Base-by-base conservation (phyloP, 805 yeast genomes). In the Nakazawaea peltata region DNA sequence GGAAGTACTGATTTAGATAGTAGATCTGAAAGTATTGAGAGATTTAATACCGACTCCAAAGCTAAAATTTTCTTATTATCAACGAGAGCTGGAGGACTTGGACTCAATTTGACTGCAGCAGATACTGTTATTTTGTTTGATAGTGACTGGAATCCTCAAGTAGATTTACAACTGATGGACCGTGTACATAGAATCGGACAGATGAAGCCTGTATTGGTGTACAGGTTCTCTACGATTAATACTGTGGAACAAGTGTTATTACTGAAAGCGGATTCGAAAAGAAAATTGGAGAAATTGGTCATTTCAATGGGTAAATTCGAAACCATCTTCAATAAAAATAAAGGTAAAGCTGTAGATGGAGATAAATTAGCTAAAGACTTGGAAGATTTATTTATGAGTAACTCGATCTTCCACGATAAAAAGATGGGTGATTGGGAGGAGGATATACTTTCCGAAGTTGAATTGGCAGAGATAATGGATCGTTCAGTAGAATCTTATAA, bases 91-190 rank as follows among this genome's bases (percentile, higher is more conserved):
- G 98, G 97, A 8, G 97, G 97, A 0, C 67, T 90, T 22, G 98
- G 98, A 4, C 74, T 90, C 28, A 90, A 90, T 50, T 63, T 90
- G 37, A 73, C 80, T 0, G 76, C 81, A 0, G 95, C 97, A 0
- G 97, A 92, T 44, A 79, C 94, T 2, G 97, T 92, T 1, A 73
- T 90, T 3, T 48, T 90, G 9, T 87, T 85, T 51, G 98, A 90
- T 50, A 81, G 86, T 38, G 98, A 90, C 51, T 90, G 97, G 95
- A 90, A 90, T 49, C 98, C 97, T 0, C 97, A 90, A 51, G 94
- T 86, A 42, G 97, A 90, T 57, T 61, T 87, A 33, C 98, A 90
- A 54, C 97, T 97, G 0, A 90, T 90, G 76, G 97, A 88, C 48
- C 67, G 98, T 36, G 94, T 83, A 10, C 97, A 90, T 53, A 66